Base-by-base conservation (phyloP, 2,329 filamentous ascomycete species). In the Diaporthe destruens region DNA sequence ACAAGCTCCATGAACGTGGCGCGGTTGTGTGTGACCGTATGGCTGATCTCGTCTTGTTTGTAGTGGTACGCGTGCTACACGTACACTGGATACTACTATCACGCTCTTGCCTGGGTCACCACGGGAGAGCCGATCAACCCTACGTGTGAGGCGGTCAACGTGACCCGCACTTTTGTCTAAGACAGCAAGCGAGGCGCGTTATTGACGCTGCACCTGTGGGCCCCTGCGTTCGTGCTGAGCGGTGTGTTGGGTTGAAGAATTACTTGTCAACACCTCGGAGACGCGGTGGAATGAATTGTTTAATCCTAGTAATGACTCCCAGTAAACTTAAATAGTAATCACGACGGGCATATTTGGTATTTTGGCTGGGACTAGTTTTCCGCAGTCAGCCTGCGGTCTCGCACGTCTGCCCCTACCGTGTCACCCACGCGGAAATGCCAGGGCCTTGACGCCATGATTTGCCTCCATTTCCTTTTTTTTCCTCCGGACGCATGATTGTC, bases 61-160 rank as follows among this genome's bases (percentile, higher is more conserved):
- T 59, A 74, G 75, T 83, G 80, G 80, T 79, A 78, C 59, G 76
- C 78, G 4, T 82, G 81, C 77, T 82, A 76, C 75, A 79, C 80
- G 55, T 79, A 78, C 75, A 76, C 74, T 23, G 74, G 77, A 7
- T 82, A 82, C 73, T 81, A 79, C 75, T 82, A 82, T 74, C 77
- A 81, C 29, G 77, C 79, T 3, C 72, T 83, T 11, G 80, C 75
- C 20, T 83, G 81, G 80, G 74, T 77, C 6, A 77, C 77, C 12
- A 54, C 71, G 9, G 71, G 74, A 4, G 69, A 75, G 18, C 80
- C 81, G n/a, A 77, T 78, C 74, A 82, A 83, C 75, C 81, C 81
- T 42, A 82, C 80, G 12, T 83, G 81, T 73, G 75, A 79, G 72
- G 59, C 77, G 3, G 80, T 82, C 53, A 76, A 77, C n/a, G 78